A percentile compares a stretch with the other conserved stretches of the same genome.
Conservation (phyloP, 805 yeast genomes). For the Candida nanaspora region DNA sequence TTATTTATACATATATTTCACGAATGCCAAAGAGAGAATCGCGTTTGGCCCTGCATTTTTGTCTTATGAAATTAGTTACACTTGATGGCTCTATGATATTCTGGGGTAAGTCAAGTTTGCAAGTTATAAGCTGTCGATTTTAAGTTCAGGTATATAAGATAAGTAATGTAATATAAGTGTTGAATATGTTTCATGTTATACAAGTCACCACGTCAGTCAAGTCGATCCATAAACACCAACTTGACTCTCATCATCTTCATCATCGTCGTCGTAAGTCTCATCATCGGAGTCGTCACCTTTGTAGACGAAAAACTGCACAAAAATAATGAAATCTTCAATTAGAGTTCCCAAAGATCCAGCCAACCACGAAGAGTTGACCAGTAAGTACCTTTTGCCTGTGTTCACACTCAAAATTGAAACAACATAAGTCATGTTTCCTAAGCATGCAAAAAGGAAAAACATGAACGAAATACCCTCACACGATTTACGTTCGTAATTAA, state of each 20-base stretch:
- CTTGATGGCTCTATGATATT: too few relatives aligned
- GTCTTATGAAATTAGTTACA: too few relatives aligned
- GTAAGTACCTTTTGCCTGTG: conserved; percentile 56
- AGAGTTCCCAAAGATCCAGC: conserved; percentile 89
- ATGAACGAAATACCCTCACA: conserved; percentile 93
- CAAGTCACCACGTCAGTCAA: too few relatives aligned
- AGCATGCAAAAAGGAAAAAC: conserved; percentile 90
- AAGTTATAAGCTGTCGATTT: too few relatives aligned
- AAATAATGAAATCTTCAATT: conserved; percentile 73
- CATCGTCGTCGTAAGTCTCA: conserved; percentile 11
- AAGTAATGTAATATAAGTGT: too few relatives aligned
- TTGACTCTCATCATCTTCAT: conserved; percentile 1
- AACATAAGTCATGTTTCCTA: conserved; percentile 90
- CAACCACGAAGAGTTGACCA: conserved; percentile 88
- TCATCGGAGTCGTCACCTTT: conserved; percentile 28
- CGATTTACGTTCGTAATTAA: conserved; percentile 80
- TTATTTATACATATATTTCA: too few relatives aligned
- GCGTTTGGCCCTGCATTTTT: too few relatives aligned
- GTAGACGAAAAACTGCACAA: conserved; percentile 79
- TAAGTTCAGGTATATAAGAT: too few relatives aligned
- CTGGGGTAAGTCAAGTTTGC: too few relatives aligned
- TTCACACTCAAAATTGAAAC: conserved; percentile 76
- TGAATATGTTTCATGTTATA: too few relatives aligned
- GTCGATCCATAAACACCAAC: conserved; percentile 7
- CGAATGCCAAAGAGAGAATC: too few relatives aligned